phyloP scores from a whole-genome alignment of 179 eudicot species.

The Monotropa hypopitys region DNA sequence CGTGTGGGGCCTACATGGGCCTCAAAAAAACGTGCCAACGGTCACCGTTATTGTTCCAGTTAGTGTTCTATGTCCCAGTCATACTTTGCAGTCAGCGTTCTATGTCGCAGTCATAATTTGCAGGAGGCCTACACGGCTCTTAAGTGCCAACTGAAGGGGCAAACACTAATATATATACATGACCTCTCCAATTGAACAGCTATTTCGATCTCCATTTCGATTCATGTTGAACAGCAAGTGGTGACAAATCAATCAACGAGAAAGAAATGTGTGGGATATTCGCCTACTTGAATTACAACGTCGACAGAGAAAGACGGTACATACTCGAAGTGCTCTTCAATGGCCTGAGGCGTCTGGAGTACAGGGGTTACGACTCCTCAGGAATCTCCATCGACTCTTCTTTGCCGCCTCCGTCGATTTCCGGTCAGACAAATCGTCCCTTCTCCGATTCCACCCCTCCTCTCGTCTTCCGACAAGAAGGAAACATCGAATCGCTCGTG shows the following conservation, averaged over 20 bases:
- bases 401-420: neutral
- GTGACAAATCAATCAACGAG: neutral
- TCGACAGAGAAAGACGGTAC: conserved; percentile 59
- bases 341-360: conserved; percentile 82
- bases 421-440: neutral
- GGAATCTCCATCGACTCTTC: conserved; percentile 67
- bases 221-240: neutral
- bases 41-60: too few relatives aligned
- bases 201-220: neutral
- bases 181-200: neutral
- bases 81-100: too few relatives aligned
- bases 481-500: conserved; percentile 85
- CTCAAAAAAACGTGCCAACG: too few relatives aligned
- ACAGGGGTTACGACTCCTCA: conserved; percentile 91
- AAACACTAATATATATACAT: neutral
- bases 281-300: conserved; percentile 71
- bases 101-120: too few relatives aligned
- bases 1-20: too few relatives aligned
- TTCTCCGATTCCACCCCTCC: conserved; percentile 16
- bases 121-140: too few relatives aligned
- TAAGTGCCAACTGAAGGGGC: too few relatives aligned
- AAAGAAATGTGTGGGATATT: conserved; percentile 80
- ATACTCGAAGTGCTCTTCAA: conserved; percentile 67
- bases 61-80: too few relatives aligned
- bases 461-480: conserved; percentile 78